A percentile compares a stretch with the other conserved stretches of the same genome.
Conservation (phyloP, 1,284 basidiomycete species). For the Ceratobasidium sp. region DNA sequence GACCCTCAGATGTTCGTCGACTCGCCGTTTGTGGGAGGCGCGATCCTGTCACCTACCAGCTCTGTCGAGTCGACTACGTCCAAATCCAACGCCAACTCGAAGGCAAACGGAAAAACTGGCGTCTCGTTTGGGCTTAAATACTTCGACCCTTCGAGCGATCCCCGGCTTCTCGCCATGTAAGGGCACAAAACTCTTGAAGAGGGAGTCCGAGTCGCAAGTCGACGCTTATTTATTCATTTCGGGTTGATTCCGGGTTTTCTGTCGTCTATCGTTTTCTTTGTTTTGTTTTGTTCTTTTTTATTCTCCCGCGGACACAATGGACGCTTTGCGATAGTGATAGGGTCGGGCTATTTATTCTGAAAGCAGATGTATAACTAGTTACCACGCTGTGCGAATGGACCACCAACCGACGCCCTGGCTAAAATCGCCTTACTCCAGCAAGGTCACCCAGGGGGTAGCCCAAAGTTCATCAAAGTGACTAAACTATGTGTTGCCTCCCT, state of each 20-base stretch:
- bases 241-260: slow-evolving; percentile 18
- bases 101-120: neutral
- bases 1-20: slow-evolving; percentile 40
- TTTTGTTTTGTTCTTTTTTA: slow-evolving; percentile 22
- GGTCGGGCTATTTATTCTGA: slow-evolving; percentile 18
- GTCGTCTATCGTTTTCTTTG: neutral
- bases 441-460: too few species aligned
- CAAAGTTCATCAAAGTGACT: too few species aligned
- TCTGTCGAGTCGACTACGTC: slow-evolving; percentile 20
- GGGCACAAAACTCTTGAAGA: neutral
- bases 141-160: slow-evolving; percentile 40
- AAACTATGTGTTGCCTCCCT: too few species aligned
- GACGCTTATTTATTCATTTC: slow-evolving; percentile 14
- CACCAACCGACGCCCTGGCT: neutral
- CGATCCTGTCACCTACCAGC: slow-evolving; percentile 23
- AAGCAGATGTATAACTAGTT: slow-evolving; percentile 41
- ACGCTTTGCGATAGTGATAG: slow-evolving; percentile 44
- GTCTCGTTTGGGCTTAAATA: slow-evolving; percentile 22
- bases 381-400: slow-evolving; percentile 24
- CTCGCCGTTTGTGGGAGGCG: slow-evolving; percentile 34
- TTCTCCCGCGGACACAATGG: slow-evolving; percentile 41
- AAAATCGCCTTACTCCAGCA: too few species aligned
- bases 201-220: slow-evolving; percentile 25
- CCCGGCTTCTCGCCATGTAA: slow-evolving; percentile 34
- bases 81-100: neutral